Conservation (phyloP, 306 rosid genomes). For the Chamaecrista fasciculata region DNA sequence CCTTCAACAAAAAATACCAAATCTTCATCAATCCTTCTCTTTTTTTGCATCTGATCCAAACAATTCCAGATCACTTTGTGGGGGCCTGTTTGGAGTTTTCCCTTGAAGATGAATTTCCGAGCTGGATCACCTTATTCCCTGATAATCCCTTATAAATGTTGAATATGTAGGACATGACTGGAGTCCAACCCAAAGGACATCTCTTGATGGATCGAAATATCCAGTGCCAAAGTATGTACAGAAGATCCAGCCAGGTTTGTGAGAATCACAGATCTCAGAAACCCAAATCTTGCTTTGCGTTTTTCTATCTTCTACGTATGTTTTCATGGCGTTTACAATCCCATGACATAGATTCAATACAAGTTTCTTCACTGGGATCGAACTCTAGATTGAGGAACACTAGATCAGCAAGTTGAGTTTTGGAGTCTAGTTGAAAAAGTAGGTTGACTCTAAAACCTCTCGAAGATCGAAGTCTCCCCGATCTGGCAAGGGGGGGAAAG, state of each 20-base stretch:
- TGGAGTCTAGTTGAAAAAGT: constrained; percentile 72
- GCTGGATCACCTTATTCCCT: constrained; percentile 31
- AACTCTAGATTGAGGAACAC: constrained; percentile 30
- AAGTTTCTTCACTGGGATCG: constrained; percentile 26
- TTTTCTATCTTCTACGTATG: constrained; percentile 19
- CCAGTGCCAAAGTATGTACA: constrained; percentile 31
- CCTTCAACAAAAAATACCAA: constrained; percentile 7
- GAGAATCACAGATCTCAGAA: constrained; percentile 17
- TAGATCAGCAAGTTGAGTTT: constrained; percentile 22
- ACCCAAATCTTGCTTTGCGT: constrained; percentile 24
- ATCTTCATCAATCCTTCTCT: constrained; percentile 28
- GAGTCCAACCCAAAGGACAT: constrained; percentile 18
- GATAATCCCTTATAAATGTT: constrained; percentile 15
- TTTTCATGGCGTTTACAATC: constrained; percentile 18
- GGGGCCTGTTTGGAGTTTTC: constrained; percentile 6
- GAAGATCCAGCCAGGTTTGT: background rate
- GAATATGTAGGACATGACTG: constrained; percentile 31
- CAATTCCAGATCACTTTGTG: constrained; percentile 15
- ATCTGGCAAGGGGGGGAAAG: constrained; percentile 72
- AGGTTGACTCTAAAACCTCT: constrained; percentile 68
- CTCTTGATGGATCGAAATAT: constrained; percentile 17
- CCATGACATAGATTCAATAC: constrained; percentile 28
- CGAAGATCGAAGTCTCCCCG: constrained; percentile 85
- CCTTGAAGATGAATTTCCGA: constrained; percentile 20
- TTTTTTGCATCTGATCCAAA: constrained; percentile 4